A percentile compares a stretch with the other conserved stretches of the same genome.
phyloP scores from a whole-genome alignment of 228 moss, liverwort and hornwort species.

The Sphagnum magellanicum region DNA sequence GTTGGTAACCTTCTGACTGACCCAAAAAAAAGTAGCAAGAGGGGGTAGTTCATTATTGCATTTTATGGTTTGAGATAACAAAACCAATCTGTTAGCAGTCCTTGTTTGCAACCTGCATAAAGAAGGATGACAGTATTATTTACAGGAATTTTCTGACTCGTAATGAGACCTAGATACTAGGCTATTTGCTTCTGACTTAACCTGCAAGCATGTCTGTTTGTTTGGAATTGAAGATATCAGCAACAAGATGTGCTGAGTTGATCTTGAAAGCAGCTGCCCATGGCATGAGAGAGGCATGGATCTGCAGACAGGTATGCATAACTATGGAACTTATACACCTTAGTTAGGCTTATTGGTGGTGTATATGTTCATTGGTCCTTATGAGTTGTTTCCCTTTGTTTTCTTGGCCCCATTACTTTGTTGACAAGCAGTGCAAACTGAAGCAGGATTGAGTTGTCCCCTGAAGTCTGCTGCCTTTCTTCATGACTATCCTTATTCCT shows the following conservation, averaged over 20 bases:
- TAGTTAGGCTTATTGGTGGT: not conserved
- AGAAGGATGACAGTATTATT: no score
- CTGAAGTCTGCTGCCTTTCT: no score
- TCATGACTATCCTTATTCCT: no score
- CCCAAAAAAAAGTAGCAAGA: no score
- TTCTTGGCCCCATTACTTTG: no score
- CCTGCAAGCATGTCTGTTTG: not conserved
- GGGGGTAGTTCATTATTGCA: not conserved
- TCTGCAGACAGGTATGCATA: conserved; percentile 27
- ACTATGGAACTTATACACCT: not conserved
- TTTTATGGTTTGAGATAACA: no score
- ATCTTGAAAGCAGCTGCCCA: conserved; percentile 57
- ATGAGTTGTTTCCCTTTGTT: not conserved
- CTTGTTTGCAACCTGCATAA: no score
- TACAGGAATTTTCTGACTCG: not conserved
- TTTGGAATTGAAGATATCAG: conserved; percentile 8
- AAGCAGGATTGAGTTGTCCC: no score
- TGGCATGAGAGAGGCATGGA: conserved; percentile 68
- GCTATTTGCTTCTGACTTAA: not conserved
- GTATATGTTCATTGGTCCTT: not conserved
- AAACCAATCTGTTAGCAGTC: no score
- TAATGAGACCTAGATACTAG: not conserved
- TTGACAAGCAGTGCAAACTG: no score
- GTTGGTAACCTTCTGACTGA: no score
- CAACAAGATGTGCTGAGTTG: conserved; percentile 55